These are phyloP conservation scores for Purpureocillium lavendulum DNA, from an alignment of 2,329 filamentous ascomycete species.

Conservation along the genomic window DNA sequence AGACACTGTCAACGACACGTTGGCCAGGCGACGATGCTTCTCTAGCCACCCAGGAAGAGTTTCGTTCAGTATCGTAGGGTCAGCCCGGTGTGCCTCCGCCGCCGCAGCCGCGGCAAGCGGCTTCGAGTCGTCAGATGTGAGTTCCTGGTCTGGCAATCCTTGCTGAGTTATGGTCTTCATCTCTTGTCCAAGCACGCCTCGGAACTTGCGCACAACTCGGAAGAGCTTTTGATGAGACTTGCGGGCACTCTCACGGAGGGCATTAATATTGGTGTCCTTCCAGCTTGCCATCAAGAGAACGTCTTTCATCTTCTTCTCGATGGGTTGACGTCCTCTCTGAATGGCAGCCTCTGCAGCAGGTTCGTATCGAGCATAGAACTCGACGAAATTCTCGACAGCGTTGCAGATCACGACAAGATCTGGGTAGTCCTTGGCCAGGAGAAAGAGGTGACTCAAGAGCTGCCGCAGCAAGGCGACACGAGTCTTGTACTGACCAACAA, in stretches of 20 bases:
- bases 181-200: conserved; percentile 67
- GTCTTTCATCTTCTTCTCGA: conserved; percentile 92
- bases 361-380: conserved; percentile 66
- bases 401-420: conserved; percentile 49
- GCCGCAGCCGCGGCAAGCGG: conserved; percentile 1
- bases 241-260: conserved; percentile 79
- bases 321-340: conserved; percentile 53
- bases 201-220: conserved; percentile 84
- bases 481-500: conserved; percentile 70
- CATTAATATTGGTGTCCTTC: conserved; percentile 95
- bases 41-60: conserved; percentile 28
- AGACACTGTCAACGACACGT: conserved; percentile 59
- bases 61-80: conserved; percentile 12
- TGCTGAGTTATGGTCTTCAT: conserved; percentile 56
- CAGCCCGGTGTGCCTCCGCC: conserved; percentile 3
- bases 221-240: conserved; percentile 90
- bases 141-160: conserved; percentile 46
- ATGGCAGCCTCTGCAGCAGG: conserved; percentile 57
- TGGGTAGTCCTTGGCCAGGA: conserved; percentile 52
- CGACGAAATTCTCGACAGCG: conserved; percentile 68
- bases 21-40: conserved; percentile 58
- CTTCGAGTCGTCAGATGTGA: conserved; percentile 7
- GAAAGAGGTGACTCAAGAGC: conserved; percentile 54
- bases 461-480: conserved; percentile 64
- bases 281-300: conserved; percentile 91